phyloP scores from a whole-genome alignment of 768 basidiomycete genomes.

The Agrocybe praecox region DNA sequence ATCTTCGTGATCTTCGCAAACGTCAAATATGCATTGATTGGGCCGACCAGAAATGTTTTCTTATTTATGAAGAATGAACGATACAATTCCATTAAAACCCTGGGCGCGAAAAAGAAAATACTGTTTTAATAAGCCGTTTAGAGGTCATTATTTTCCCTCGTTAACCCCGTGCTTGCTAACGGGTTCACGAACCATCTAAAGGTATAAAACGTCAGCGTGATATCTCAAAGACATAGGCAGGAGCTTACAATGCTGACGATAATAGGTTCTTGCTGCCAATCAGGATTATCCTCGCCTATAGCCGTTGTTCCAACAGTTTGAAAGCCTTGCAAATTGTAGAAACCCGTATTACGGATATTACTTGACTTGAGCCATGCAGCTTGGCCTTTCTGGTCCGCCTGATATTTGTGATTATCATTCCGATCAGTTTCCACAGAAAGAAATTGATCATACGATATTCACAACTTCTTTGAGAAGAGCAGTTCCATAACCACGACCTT shows the following conservation, averaged over 20 bases:
- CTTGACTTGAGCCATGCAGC: conserved; percentile 32
- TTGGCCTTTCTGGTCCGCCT: conserved; percentile 31
- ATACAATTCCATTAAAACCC: too few species aligned
- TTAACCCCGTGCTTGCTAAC: background rate
- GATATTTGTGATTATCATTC: too few species aligned
- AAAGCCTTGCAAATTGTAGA: conserved; percentile 31
- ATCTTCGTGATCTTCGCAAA: too few species aligned
- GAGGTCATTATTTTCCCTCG: too few species aligned
- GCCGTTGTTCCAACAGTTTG: conserved; percentile 19
- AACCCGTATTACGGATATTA: conserved; percentile 22
- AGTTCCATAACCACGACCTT: conserved; percentile 32
- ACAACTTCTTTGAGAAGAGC: conserved; percentile 27
- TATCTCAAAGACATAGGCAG: background rate
- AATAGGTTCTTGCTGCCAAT: conserved; percentile 29
- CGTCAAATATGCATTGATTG: too few species aligned
- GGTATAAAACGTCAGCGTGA: too few species aligned
- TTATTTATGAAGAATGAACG: too few species aligned
- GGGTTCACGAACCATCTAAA: background rate
- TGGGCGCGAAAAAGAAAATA: too few species aligned
- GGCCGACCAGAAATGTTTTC: too few species aligned
- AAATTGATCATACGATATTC: conserved; percentile 17
- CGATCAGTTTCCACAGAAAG: too few species aligned
- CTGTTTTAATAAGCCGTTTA: too few species aligned
- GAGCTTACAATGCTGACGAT: conserved; percentile 29
- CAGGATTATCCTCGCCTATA: conserved; percentile 31